Percentiles rank a stretch among this genome's conserved stretches.
phyloP scores from a whole-genome alignment of 352 stramenopile species.

The Globisporangium acanthophoron region DNA sequence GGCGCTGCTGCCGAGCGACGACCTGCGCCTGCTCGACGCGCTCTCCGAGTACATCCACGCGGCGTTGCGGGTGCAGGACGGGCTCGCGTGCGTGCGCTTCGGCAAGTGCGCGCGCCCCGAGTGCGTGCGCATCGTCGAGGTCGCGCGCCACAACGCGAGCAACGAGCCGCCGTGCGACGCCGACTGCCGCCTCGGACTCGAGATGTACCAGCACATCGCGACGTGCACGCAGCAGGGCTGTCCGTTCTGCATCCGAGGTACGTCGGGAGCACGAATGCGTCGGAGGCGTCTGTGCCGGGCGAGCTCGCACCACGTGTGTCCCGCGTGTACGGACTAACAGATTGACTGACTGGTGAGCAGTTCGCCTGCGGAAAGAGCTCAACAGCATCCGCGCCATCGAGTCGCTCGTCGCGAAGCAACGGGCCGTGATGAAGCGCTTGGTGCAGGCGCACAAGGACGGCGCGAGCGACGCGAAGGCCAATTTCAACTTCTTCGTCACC shows the following conservation, averaged over 20 bases:
- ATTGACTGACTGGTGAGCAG: neutral
- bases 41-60: constrained; percentile 31
- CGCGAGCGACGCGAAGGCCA: constrained; percentile 5
- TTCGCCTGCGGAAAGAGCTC: constrained; percentile 9
- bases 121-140: constrained; percentile 15
- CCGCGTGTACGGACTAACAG: neutral
- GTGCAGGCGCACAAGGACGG: constrained; percentile 10
- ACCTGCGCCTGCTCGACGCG: constrained; percentile 19
- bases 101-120: constrained; percentile 19
- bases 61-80: constrained; percentile 25
- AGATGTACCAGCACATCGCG: constrained; percentile 24
- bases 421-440: constrained; percentile 14
- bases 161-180: constrained; percentile 17
- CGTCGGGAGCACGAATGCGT: neutral
- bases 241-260: constrained; percentile 36
- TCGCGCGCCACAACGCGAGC: constrained; percentile 17
- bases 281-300: neutral
- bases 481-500: constrained; percentile 16
- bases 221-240: constrained; percentile 14
- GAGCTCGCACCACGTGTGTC: too few species aligned
- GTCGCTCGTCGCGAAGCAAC: constrained; percentile 13
- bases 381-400: constrained; percentile 15
- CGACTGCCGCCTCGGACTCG: constrained; percentile 17
- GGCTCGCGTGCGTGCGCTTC: constrained; percentile 18
- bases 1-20: constrained; percentile 16